These are phyloP conservation scores for Lachnellula suecica DNA, from an alignment of 2,329 filamentous ascomycete species.

Conservation along the genomic window DNA sequence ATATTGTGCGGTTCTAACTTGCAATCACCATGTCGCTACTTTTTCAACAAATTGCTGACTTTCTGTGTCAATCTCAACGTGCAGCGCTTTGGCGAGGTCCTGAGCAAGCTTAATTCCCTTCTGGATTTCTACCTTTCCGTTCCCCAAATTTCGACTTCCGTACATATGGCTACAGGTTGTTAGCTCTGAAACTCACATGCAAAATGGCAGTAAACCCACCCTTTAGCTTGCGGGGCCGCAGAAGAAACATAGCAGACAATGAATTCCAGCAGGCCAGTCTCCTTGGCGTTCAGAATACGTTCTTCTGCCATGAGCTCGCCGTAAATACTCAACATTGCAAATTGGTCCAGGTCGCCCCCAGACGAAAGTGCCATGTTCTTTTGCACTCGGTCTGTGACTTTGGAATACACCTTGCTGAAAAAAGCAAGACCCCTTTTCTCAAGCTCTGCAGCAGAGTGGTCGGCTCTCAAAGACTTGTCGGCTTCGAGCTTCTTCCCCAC, in stretches of 20 bases:
- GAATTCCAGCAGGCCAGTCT: conserved; percentile 4
- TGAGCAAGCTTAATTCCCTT: background rate
- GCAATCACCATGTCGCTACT: background rate
- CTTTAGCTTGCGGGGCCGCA: background rate
- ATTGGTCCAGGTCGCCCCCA: background rate
- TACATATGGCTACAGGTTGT: background rate
- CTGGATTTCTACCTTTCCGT: conserved; percentile 1
- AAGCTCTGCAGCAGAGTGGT: background rate
- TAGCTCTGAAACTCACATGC: background rate
- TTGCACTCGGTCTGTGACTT: background rate
- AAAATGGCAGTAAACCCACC: background rate
- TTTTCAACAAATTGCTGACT: background rate
- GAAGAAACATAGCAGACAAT: background rate
- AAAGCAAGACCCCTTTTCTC: background rate
- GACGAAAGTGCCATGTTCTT: background rate
- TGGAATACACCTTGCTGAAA: background rate
- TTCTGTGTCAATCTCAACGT: background rate
- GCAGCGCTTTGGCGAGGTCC: background rate
- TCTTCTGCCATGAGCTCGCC: conserved; percentile 4
- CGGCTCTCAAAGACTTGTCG: background rate
- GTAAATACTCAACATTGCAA: background rate
- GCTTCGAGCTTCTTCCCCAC: background rate
- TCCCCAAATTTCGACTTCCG: conserved; percentile 1
- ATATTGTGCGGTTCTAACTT: background rate
- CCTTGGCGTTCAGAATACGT: conserved; percentile 2